Percentiles rank a stretch among this genome's conserved stretches.
Conservation (phyloP, 306 rosid genomes). For the Vigna radiata region DNA sequence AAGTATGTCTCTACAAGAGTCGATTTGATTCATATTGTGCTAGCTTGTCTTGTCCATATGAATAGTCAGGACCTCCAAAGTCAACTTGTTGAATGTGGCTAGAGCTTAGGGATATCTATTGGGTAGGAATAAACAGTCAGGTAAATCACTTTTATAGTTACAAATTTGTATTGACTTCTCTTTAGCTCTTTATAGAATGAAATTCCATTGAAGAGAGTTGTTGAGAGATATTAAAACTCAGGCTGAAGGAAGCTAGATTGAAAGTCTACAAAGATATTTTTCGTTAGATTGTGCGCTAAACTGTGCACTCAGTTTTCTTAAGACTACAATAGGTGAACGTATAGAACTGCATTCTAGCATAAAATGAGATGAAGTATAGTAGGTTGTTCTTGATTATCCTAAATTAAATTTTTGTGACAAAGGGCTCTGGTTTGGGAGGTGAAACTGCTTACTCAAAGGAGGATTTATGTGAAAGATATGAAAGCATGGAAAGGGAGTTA, state of each 20-base stretch:
- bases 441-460: constrained; percentile 63
- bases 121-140: constrained; percentile 40
- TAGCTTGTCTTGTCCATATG: constrained; percentile 29
- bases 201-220: constrained; percentile 11
- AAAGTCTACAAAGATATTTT: not conserved
- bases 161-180: not conserved
- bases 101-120: constrained; percentile 25
- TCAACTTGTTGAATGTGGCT: constrained; percentile 28
- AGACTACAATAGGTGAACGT: constrained; percentile 23
- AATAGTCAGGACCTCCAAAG: constrained; percentile 5
- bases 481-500: constrained; percentile 67
- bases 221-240: constrained; percentile 24
- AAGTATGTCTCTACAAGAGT: not conserved
- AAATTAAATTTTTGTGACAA: constrained; percentile 66
- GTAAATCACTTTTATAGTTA: constrained; percentile 24
- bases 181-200: constrained; percentile 25
- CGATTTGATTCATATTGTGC: constrained; percentile 22
- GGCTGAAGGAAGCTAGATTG: constrained; percentile 32
- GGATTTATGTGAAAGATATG: constrained; percentile 64
- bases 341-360: constrained; percentile 45
- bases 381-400: constrained; percentile 50
- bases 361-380: constrained; percentile 39
- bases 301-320: constrained; percentile 10
- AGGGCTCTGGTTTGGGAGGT: constrained; percentile 72
- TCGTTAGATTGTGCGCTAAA: constrained; percentile 7